phyloP scores from a whole-genome alignment of 148 eudicot genomes.

The Chenopodium formosanum region DNA sequence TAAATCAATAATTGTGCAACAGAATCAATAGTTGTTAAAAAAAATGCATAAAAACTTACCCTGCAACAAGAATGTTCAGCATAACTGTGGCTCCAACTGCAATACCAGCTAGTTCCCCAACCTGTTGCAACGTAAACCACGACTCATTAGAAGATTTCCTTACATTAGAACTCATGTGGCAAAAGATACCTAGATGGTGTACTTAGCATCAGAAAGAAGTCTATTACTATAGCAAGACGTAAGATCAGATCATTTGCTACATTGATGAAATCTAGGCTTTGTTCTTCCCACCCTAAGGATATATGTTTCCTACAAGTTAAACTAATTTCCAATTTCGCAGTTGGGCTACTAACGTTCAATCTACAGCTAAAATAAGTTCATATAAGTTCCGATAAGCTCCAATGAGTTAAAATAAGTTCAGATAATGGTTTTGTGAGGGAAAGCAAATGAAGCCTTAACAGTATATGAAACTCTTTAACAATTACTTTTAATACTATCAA shows the following conservation, averaged over 20 bases:
- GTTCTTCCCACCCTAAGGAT: background rate
- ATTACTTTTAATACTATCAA: background rate
- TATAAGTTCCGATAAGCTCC: too few relatives aligned
- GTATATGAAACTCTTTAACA: background rate
- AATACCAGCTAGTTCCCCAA: constrained; percentile 94
- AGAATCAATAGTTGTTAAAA: background rate
- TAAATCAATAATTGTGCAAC: background rate
- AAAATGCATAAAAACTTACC: constrained; percentile 48
- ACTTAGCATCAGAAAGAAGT: background rate
- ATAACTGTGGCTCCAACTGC: constrained; percentile 98
- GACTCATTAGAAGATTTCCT: constrained; percentile 2
- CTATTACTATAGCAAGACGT: background rate
- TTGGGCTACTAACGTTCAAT: background rate
- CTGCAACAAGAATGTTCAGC: constrained; percentile 89
- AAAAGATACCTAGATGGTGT: background rate
- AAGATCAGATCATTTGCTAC: too few relatives aligned
- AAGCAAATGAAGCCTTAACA: background rate
- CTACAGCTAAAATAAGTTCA: too few relatives aligned
- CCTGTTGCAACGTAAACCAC: constrained; percentile 41
- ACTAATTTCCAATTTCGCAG: background rate
- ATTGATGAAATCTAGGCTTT: background rate
- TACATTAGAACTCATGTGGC: background rate
- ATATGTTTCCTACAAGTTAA: background rate
- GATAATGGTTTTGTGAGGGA: background rate
- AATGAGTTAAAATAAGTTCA: background rate